Percentiles rank a stretch among this genome's conserved stretches.
These are phyloP conservation scores for Eragrostis nindensis DNA, from an alignment of 176 grass and related monocot genomes.

Conservation along the genomic window DNA sequence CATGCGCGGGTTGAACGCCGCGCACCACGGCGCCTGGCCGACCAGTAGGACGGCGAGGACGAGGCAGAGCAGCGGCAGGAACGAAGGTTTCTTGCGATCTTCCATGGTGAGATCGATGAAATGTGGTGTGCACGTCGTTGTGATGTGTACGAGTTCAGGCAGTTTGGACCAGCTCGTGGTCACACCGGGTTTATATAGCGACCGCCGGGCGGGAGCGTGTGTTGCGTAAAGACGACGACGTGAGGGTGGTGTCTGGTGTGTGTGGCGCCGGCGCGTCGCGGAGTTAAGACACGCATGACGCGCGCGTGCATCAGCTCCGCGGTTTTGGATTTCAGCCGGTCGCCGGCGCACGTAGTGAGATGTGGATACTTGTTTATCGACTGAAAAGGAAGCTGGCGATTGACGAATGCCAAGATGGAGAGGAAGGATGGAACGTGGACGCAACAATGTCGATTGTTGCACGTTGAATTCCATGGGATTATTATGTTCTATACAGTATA, in stretches of 20 bases:
- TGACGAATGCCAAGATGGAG: neutral
- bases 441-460: too few species aligned
- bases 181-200: slow-evolving; percentile 14
- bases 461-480: too few species aligned
- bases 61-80: slow-evolving; percentile 14
- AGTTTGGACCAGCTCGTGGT: neutral
- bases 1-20: slow-evolving; percentile 48
- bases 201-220: slow-evolving; percentile 4
- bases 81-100: neutral
- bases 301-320: slow-evolving; percentile 26
- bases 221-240: slow-evolving; percentile 40
- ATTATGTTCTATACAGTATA: too few species aligned
- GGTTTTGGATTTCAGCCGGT: slow-evolving; percentile 30
- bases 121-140: neutral
- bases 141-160: neutral
- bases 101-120: slow-evolving; percentile 33
- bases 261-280: slow-evolving; percentile 25
- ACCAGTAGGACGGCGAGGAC: slow-evolving; percentile 19
- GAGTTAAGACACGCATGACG: slow-evolving; percentile 32
- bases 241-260: slow-evolving; percentile 21
- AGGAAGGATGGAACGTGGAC: neutral
- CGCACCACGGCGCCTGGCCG: slow-evolving; percentile 10
- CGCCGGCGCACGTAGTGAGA: neutral
- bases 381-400: neutral
- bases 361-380: neutral